Percentiles rank a stretch among this genome's conserved stretches.
These are phyloP conservation scores for Clavaria fumosa DNA, from an alignment of 768 basidiomycete species.

Conservation along the genomic window DNA sequence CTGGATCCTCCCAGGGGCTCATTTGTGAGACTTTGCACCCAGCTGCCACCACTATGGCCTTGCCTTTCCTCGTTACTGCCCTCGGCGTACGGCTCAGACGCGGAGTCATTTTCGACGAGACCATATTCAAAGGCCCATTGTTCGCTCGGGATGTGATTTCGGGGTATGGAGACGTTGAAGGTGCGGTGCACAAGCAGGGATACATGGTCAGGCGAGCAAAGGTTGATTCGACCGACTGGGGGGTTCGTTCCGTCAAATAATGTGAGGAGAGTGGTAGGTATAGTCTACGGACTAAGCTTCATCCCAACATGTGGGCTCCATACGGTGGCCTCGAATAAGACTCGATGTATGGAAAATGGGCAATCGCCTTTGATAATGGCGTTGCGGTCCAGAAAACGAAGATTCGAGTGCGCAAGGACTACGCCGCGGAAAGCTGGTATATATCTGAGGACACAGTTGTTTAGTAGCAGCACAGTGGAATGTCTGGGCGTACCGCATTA, in stretches of 20 bases:
- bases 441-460: slow-evolving; percentile 40
- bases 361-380: slow-evolving; percentile 68
- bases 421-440: slow-evolving; percentile 79
- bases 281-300: slow-evolving; percentile 45
- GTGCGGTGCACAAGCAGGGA: slow-evolving; percentile 81
- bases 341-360: slow-evolving; percentile 63
- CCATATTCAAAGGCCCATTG: slow-evolving; percentile 81
- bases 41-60: slow-evolving; percentile 38
- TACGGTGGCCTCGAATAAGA: slow-evolving; percentile 70
- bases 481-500: slow-evolving; percentile 76
- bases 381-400: slow-evolving; percentile 45
- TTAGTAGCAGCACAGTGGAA: background rate
- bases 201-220: slow-evolving; percentile 86
- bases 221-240: slow-evolving; percentile 69
- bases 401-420: slow-evolving; percentile 70
- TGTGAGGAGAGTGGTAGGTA: slow-evolving; percentile 2
- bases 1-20: slow-evolving; percentile 51
- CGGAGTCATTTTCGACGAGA: slow-evolving; percentile 65
- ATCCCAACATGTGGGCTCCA: slow-evolving; percentile 82
- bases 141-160: slow-evolving; percentile 73
- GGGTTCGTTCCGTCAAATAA: background rate
- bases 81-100: slow-evolving; percentile 32
- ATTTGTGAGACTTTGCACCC: slow-evolving; percentile 63
- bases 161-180: slow-evolving; percentile 91
- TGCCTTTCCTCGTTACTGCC: slow-evolving; percentile 14